These are phyloP conservation scores for Colletotrichum abscissum DNA, from an alignment of 2,329 filamentous ascomycete species.

Conservation along the genomic window DNA sequence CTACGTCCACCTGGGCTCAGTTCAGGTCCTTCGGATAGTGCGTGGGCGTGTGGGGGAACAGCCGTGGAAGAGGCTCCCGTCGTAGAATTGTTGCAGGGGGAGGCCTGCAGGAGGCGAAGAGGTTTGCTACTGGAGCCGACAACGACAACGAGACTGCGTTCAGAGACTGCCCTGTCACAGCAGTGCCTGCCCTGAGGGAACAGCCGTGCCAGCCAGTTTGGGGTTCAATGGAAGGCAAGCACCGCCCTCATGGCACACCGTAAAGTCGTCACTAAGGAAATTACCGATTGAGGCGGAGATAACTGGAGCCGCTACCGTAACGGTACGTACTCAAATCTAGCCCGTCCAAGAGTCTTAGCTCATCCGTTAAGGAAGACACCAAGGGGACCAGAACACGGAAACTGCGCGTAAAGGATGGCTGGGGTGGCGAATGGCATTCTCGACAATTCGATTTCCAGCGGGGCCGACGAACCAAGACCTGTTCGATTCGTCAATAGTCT, in stretches of 20 bases:
- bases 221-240: slow-evolving; percentile 12
- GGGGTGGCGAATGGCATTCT: slow-evolving; percentile 36
- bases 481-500: neutral
- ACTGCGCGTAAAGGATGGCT: neutral
- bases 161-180: no score
- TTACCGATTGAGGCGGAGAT: slow-evolving; percentile 27
- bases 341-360: neutral
- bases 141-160: neutral
- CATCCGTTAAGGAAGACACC: neutral
- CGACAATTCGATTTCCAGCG: slow-evolving; percentile 32
- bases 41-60: neutral
- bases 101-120: slow-evolving; percentile 12
- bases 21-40: neutral
- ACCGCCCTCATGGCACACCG: slow-evolving; percentile 19
- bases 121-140: neutral
- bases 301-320: slow-evolving; percentile 10
- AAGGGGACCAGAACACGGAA: neutral
- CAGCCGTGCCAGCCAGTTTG: neutral
- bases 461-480: slow-evolving; percentile 19
- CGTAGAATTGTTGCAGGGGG: neutral
- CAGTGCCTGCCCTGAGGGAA: no score
- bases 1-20: no score
- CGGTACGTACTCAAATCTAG: slow-evolving; percentile 7
- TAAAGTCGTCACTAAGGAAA: slow-evolving; percentile 21
- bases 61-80: neutral